Evolutionary conservation across 2,329 filamentous ascomycete species (phyloP).

Genomic region (Aspergillus tanneri): DNA sequence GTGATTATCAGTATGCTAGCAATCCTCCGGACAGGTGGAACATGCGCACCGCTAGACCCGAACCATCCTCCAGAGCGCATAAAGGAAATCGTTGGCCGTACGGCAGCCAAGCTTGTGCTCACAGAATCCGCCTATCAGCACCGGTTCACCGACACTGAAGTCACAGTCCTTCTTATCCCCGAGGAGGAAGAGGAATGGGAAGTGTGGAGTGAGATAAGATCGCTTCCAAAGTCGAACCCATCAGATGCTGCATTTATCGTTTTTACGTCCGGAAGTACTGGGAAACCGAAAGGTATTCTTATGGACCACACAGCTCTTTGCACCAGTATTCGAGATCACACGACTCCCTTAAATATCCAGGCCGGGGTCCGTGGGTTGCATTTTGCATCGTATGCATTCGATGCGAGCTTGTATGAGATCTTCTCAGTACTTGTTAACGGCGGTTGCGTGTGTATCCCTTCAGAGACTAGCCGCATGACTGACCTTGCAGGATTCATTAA

Average conservation of each 20-base stretch:
- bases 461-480: neutral
- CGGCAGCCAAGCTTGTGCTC: neutral
- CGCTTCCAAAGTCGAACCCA: too few species aligned
- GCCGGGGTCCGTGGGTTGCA: neutral
- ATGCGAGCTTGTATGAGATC: slow-evolving; percentile 25
- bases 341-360: neutral
- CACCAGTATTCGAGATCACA: neutral
- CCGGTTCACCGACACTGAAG: too few species aligned
- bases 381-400: slow-evolving; percentile 1
- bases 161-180: neutral
- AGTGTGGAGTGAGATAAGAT: too few species aligned
- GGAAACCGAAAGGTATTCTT: neutral
- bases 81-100: neutral
- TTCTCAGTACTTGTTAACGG: slow-evolving; percentile 40
- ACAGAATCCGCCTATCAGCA: too few species aligned
- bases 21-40: neutral
- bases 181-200: neutral
- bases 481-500: neutral
- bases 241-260: neutral
- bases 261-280: slow-evolving; percentile 2
- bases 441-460: slow-evolving; percentile 9
- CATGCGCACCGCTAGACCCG: neutral
- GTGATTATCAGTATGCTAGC: neutral
- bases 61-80: neutral
- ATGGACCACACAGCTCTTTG: neutral